Base-by-base conservation (phyloP, 139 green algal genomes). In the Tetradesmus lagerheimii region DNA sequence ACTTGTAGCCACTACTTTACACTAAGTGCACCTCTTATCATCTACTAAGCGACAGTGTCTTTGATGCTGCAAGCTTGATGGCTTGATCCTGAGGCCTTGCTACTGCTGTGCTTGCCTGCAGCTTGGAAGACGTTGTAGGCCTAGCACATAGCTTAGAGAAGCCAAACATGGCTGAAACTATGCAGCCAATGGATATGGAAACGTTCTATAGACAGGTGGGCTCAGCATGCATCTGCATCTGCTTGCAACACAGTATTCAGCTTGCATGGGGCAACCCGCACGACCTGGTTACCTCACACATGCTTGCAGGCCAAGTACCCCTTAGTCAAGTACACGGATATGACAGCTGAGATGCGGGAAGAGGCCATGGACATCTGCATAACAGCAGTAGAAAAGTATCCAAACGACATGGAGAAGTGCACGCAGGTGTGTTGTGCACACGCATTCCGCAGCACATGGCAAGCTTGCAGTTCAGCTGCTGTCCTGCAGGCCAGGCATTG, bases 341-440 rank as follows among this genome's bases (percentile, higher is more conserved):
- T 99, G 95, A 89, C 93, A 53, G 75, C 89, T 31, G 97, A 99
- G 66, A 96, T 99, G 95, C 90, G 93, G 45, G 94, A 98, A 62
- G 96, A 98, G 77, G 95, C 95, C 0, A 95, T 98, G 92, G 97
- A 99, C 71, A 94, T 98, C 15, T 98, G 95, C 90, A 96, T 97
- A 66, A 96, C 95, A 34, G 95, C 96, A 0, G 94, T 97, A 20
- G 96, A 98, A 67, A 97, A 97, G 80, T 95, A 97, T 81, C 91
- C 95, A 1, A 90, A 89, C 39, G 96, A 98, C 85, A 92, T 95
- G 53, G 96, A 98, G 83, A 98, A 98, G 90, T 97, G 95, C 91
- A 97, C 96, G 14, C 95, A 98, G 83, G 96, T 97, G 31, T 79
- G 27, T n/a, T 81, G 27, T 37, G 53, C 41, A 66, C 2, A 67